Conservation (phyloP, 768 basidiomycete genomes). For the Termitomyces sp. region DNA sequence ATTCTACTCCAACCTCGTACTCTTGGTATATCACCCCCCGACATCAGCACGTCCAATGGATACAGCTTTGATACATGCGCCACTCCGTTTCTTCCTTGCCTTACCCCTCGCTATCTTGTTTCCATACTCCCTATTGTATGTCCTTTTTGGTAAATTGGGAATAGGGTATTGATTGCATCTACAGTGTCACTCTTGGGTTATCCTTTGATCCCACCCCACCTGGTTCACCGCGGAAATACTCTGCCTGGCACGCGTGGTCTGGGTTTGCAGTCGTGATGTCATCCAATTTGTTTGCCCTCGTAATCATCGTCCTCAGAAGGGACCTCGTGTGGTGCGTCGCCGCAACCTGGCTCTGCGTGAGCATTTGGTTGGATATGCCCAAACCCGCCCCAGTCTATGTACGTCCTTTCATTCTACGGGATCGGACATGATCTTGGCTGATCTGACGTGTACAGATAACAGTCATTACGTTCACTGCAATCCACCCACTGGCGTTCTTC, state of each 20-base stretch:
- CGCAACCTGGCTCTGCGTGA: conserved; percentile 69
- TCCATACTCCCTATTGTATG: conserved; percentile 56
- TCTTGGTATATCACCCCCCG: conserved; percentile 71
- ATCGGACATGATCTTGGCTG: neutral
- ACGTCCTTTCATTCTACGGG: conserved; percentile 21
- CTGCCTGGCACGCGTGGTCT: conserved; percentile 60
- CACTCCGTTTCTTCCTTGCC: conserved; percentile 67
- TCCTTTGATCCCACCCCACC: conserved; percentile 43
- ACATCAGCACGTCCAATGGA: conserved; percentile 63
- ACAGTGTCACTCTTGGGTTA: conserved; percentile 67
- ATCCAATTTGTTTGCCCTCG: conserved; percentile 56
- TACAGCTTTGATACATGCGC: conserved; percentile 82
- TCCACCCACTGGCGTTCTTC: conserved; percentile 62
- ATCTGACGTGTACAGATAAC: conserved; percentile 40
- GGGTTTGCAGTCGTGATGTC: conserved; percentile 67
- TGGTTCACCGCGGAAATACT: conserved; percentile 47
- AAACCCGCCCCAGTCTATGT: conserved; percentile 68
- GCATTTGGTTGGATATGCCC: conserved; percentile 56
- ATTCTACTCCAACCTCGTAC: conserved; percentile 73
- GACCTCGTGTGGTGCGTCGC: conserved; percentile 78
- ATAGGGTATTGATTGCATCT: neutral
- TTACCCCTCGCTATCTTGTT: conserved; percentile 57
- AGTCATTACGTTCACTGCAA: conserved; percentile 56
- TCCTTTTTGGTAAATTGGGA: neutral
- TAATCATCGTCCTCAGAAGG: conserved; percentile 50